Base-by-base conservation (phyloP, 768 basidiomycete genomes). In the Chiua virens region DNA sequence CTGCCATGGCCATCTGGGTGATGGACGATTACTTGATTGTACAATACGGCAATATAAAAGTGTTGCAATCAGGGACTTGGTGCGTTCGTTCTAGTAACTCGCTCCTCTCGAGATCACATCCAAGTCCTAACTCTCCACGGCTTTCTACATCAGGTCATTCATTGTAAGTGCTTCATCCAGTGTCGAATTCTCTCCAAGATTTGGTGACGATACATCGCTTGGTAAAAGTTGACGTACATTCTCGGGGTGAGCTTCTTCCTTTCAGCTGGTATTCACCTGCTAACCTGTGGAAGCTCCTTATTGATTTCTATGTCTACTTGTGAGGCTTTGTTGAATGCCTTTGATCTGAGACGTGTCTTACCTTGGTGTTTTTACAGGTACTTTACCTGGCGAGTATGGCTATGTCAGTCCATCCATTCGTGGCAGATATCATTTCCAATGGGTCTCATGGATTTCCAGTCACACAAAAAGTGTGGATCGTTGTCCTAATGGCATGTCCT, bases 301-400 rank as follows among this genome's bases (percentile, higher is more conserved):
- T 65, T 35, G 64, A 65, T 49, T 65, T 67, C n/a, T 53, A 65
- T 28, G 62, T 65, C 17, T 65, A 65, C 30, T 8, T 56, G 64
- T 62, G 28, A 45, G 64, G 42, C 22, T 5, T 8, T 13, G 13
- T 47, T 15, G 18, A 14, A 11, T 27, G 25, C 10, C 17, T 13
- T 23, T 21, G n/a, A 17, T 5, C 28, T 20, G 7, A 4, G 2
- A 20, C 20, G 15, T 15, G 11, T 41, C n/a, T 13, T 45, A n/a
- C 1, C 46, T 17, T 28, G 23, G 15, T 11, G n/a, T 44, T 22
- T 22, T 18, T 4, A 3, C 32, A 65, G 64, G 3, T 65, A 65
- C 49, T 65, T 65, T 43, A 67, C 63, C 5, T 65, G 64, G 64
- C 55, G 64, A 4, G 54, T 65, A 59, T 65, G 65, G 65, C 13